Conservation (phyloP, 1,139 yeast species). For the Zygotorulaspora mrakii region DNA sequence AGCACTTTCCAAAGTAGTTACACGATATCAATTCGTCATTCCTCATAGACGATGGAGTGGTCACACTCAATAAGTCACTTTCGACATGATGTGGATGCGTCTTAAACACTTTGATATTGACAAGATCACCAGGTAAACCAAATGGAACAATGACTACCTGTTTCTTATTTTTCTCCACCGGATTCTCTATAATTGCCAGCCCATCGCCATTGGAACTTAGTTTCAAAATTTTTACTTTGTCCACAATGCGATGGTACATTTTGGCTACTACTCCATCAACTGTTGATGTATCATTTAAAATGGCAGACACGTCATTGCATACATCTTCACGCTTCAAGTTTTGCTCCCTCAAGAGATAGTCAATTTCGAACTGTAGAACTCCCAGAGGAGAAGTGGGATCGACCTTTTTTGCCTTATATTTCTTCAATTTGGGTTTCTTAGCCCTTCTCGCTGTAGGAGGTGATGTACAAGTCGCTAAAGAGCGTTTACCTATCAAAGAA, state of each 20-base stretch:
- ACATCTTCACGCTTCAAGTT: constrained; percentile 47
- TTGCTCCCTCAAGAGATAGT: constrained; percentile 48
- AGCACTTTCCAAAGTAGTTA: constrained; percentile 73
- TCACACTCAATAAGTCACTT: constrained; percentile 62
- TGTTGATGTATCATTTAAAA: constrained; percentile 57
- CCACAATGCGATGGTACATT: constrained; percentile 55
- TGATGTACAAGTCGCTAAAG: constrained; percentile 5
- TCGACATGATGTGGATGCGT: constrained; percentile 75
- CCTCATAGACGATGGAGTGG: constrained; percentile 45
- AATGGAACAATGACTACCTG: constrained; percentile 71
- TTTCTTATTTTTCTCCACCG: constrained; percentile 42
- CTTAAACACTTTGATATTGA: constrained; percentile 65
- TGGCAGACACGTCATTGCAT: constrained; percentile 57
- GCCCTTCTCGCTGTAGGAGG: constrained; percentile 7
- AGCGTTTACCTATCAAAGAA: constrained; percentile 5
- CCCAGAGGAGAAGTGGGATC: constrained; percentile 84
- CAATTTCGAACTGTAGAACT: constrained; percentile 70
- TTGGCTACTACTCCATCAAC: constrained; percentile 38
- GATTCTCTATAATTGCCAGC: constrained; percentile 58
- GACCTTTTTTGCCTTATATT: constrained; percentile 57
- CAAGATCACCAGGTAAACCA: constrained; percentile 81
- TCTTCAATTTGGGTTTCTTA: constrained; percentile 41
- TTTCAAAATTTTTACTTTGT: constrained; percentile 53
- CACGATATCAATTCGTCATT: constrained; percentile 59
- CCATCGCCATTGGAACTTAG: constrained; percentile 82